Evolutionary conservation across 1,139 yeast genomes (phyloP).

Genomic region (Suhomyces bribrorum): DNA sequence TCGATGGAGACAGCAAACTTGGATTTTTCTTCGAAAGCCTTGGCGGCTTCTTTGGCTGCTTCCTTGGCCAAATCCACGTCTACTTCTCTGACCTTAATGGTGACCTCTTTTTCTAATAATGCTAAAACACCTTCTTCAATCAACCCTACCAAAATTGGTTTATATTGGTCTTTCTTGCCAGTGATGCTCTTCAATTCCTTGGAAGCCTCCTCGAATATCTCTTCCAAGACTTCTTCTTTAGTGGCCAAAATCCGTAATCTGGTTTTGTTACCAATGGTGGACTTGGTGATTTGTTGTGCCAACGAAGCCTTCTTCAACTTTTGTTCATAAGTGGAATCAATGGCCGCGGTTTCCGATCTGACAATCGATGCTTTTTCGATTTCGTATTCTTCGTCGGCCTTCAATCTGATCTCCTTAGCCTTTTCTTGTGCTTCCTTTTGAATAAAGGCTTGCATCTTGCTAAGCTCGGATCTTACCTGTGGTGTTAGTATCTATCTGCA

Average conservation of each 20-base stretch:
- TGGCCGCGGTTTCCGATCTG: slow-evolving; percentile 85
- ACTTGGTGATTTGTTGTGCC: slow-evolving; percentile 93
- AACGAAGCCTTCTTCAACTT: slow-evolving; percentile 89
- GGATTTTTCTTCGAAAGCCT: slow-evolving; percentile 61
- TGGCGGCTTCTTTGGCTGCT: slow-evolving; percentile 62
- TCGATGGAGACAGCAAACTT: slow-evolving; percentile 49
- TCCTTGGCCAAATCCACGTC: slow-evolving; percentile 68
- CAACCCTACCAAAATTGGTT: slow-evolving; percentile 69
- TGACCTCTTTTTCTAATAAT: slow-evolving; percentile 68
- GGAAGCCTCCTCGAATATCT: slow-evolving; percentile 71
- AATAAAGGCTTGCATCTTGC: slow-evolving; percentile 98
- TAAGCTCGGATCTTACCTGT: slow-evolving; percentile 91
- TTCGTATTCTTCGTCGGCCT: slow-evolving; percentile 98
- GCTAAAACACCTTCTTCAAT: slow-evolving; percentile 82
- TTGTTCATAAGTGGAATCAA: slow-evolving; percentile 77
- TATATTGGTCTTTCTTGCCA: slow-evolving; percentile 53
- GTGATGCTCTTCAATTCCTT: slow-evolving; percentile 59
- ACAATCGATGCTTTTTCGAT: slow-evolving; percentile 95
- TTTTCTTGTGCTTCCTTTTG: slow-evolving; percentile 98
- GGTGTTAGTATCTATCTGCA: slow-evolving; percentile 15
- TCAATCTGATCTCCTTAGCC: slow-evolving; percentile 91
- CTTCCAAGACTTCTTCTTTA: slow-evolving; percentile 77
- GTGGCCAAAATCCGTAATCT: slow-evolving; percentile 87
- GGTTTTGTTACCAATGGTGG: slow-evolving; percentile 92
- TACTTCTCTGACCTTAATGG: slow-evolving; percentile 65